Conservation (phyloP, 2,329 filamentous ascomycete species). For the Ascochyta viciae-villosae region DNA sequence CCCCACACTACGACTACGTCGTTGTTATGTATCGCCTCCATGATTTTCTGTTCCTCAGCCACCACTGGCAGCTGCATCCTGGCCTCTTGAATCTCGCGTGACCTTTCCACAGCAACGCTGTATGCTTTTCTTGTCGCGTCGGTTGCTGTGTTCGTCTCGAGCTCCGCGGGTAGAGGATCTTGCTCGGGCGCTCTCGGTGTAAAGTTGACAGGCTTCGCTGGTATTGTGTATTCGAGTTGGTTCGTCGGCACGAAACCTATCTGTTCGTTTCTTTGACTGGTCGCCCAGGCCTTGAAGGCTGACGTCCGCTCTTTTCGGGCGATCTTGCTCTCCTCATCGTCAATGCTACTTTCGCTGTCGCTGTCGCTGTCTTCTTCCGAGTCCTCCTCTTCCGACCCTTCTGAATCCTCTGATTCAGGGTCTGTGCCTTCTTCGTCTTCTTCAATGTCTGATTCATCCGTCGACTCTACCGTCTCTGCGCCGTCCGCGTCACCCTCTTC, state of each 20-base stretch:
- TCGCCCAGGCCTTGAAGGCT: constrained; percentile 94
- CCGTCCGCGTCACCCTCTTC: constrained; percentile 20
- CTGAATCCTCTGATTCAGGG: constrained; percentile 25
- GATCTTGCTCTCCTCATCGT: constrained; percentile 48
- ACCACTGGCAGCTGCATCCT: constrained; percentile 86
- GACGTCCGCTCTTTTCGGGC: constrained; percentile 59
- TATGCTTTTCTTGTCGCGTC: constrained; percentile 74
- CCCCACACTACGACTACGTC: constrained; percentile 91
- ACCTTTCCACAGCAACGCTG: constrained; percentile 74
- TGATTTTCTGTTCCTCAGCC: constrained; percentile 93
- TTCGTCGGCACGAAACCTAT: constrained; percentile 69
- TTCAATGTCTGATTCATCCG: constrained; percentile 12
- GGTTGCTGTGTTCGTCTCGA: constrained; percentile 63
- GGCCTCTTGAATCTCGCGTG: constrained; percentile 76
- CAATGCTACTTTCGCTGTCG: constrained; percentile 39
- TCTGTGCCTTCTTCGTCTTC: constrained; percentile 12
- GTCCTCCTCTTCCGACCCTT: constrained; percentile 48
- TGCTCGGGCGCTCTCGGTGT: constrained; percentile 71
- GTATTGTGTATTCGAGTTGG: constrained; percentile 41
- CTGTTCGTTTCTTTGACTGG: constrained; percentile 82
- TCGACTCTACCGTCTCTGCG: not conserved
- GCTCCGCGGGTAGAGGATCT: constrained; percentile 72
- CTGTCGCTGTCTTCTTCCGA: constrained; percentile 41
- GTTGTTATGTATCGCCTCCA: constrained; percentile 96
- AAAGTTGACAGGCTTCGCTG: constrained; percentile 67